phyloP scores from a whole-genome alignment of 2,329 filamentous ascomycete genomes.

The Aspergillus brunneoviolaceus region DNA sequence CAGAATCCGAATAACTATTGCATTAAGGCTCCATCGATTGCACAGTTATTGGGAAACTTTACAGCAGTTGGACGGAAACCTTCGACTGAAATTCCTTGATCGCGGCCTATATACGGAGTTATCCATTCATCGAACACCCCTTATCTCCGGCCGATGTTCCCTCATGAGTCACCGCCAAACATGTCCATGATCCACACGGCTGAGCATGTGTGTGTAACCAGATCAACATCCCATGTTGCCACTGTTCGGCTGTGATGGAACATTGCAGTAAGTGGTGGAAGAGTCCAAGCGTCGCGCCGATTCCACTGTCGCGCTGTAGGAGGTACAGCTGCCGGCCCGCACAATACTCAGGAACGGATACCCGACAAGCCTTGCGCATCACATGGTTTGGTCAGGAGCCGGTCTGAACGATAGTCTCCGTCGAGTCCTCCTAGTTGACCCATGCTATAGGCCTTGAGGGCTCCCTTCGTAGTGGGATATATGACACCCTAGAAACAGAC shows the following conservation, averaged over 20 bases:
- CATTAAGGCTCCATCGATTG: no score
- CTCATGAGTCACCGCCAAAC: constrained; percentile 3
- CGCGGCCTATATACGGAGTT: background rate
- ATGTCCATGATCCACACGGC: constrained; percentile 5
- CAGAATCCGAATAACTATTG: no score
- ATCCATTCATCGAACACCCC: background rate
- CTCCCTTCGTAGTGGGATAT: background rate
- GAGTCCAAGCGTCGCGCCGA: background rate
- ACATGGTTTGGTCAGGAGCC: background rate
- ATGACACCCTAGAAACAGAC: background rate
- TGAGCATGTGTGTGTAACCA: background rate
- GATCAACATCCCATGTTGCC: background rate
- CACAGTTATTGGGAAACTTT: no score
- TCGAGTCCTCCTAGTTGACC: background rate
- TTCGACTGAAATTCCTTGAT: background rate
- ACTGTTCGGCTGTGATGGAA: background rate
- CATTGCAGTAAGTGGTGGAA: background rate
- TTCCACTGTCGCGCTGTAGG: background rate
- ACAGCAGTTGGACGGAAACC: background rate
- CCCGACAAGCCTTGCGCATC: background rate
- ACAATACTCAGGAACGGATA: background rate
- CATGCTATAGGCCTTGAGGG: background rate
- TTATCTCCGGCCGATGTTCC: constrained; percentile 1
- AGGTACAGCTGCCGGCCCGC: background rate
- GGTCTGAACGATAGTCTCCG: background rate